Evolutionary conservation across 352 stramenopile species (phyloP).

Genomic region (Pythium aristosporum): DNA sequence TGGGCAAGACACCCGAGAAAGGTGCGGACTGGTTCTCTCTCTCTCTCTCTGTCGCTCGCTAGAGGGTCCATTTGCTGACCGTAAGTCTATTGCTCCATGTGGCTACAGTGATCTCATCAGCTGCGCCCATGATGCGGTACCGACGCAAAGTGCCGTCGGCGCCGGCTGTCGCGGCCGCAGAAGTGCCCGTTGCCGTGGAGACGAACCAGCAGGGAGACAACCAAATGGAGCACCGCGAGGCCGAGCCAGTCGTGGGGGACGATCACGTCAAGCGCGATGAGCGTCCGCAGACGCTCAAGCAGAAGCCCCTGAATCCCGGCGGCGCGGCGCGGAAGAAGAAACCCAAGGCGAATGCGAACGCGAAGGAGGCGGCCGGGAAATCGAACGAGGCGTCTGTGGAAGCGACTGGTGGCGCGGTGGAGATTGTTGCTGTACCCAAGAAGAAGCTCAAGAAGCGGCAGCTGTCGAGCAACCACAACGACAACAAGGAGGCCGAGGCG

Average conservation of each 20-base stretch:
- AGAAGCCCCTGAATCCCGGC: conserved; percentile 8
- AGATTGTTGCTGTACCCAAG: conserved; percentile 3
- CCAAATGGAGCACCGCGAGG: conserved; percentile 23
- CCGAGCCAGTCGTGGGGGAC: conserved; percentile 10
- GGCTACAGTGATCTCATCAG: conserved; percentile 4
- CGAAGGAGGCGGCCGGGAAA: not conserved
- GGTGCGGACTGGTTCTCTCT: conserved; percentile 16
- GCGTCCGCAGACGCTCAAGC: not conserved
- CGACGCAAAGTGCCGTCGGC: conserved; percentile 43
- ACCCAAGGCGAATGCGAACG: not conserved
- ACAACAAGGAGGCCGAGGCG: not conserved
- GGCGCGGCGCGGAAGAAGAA: conserved; percentile 1
- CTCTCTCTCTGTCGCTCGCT: not conserved
- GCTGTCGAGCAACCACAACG: conserved; percentile 4
- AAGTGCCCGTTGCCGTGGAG: not conserved
- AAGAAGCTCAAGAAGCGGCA: conserved; percentile 24
- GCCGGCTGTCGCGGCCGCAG: not conserved
- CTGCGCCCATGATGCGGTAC: conserved; percentile 38
- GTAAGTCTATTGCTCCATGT: not conserved
- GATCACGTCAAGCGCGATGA: not conserved
- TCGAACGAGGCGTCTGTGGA: not conserved
- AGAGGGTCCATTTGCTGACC: no score
- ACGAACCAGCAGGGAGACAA: conserved; percentile 28
- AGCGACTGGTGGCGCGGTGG: not conserved
- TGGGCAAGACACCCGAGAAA: conserved; percentile 55